Percentiles rank a stretch among this genome's conserved stretches.
These are phyloP conservation scores for Gaertneriomyces sp. DNA, from an alignment of 192 early-diverging fungal genomes.

Conservation along the genomic window DNA sequence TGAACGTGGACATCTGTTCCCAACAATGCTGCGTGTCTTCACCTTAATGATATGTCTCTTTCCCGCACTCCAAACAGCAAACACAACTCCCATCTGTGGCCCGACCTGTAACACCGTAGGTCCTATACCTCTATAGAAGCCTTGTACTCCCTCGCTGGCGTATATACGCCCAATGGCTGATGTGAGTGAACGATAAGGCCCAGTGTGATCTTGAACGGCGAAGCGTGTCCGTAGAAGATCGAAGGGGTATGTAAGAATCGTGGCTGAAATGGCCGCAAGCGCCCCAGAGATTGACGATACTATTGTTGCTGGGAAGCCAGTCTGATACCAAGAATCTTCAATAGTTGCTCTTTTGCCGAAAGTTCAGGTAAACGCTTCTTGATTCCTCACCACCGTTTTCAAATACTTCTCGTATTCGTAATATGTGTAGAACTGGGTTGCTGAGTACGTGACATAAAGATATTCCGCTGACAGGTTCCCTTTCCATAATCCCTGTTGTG, in stretches of 20 bases:
- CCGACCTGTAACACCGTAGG: constrained; percentile 84
- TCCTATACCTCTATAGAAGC: constrained; percentile 82
- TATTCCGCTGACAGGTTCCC: constrained; percentile 92
- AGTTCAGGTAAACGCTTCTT: too few relatives aligned
- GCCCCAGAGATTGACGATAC: constrained; percentile 56
- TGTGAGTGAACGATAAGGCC: constrained; percentile 66
- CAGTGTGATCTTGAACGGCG: constrained; percentile 67
- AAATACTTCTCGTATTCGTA: constrained; percentile 45
- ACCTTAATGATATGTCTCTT: too few relatives aligned
- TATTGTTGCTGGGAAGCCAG: background rate
- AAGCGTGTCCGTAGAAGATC: constrained; percentile 94
- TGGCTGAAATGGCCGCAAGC: constrained; percentile 74
- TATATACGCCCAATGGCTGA: constrained; percentile 66
- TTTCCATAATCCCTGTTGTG: constrained; percentile 73
- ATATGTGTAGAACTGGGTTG: constrained; percentile 79
- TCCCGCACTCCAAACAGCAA: constrained; percentile 57
- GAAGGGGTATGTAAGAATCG: constrained; percentile 83
- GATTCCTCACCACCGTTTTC: too few relatives aligned
- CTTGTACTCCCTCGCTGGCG: constrained; percentile 68
- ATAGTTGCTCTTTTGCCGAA: too few relatives aligned
- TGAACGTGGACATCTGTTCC: too few relatives aligned
- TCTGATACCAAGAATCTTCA: too few relatives aligned
- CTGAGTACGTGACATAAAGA: constrained; percentile 87
- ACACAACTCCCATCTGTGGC: constrained; percentile 94
- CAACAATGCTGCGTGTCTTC: too few relatives aligned